Evolutionary conservation across 495 filamentous ascomycete genomes (phyloP).

Genomic region (Trypethelium eluteriae): DNA sequence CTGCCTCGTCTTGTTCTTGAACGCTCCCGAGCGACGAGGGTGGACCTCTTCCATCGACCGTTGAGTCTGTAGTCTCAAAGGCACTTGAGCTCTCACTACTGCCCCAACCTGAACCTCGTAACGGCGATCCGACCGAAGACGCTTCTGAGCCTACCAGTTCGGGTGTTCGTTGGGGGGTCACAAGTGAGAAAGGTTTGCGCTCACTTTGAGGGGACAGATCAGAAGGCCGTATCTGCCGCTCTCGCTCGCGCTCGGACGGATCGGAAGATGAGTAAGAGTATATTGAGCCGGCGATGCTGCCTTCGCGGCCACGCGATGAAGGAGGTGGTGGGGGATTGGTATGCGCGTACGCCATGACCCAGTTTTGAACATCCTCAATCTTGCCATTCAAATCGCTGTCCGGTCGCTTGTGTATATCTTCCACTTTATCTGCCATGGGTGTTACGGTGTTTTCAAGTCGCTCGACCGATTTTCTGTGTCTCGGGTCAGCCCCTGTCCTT

Average conservation of each 20-base stretch:
- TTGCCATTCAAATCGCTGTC: constrained; percentile 28
- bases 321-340: constrained; percentile 18
- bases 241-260: not conserved
- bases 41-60: not conserved
- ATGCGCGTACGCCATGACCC: constrained; percentile 30
- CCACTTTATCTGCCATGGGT: constrained; percentile 34
- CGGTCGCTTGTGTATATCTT: constrained; percentile 30
- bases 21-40: not conserved
- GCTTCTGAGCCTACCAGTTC: constrained; percentile 5
- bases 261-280: constrained; percentile 3
- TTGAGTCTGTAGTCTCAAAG: not conserved
- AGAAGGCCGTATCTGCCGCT: not conserved
- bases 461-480: constrained; percentile 29
- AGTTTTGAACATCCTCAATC: constrained; percentile 32
- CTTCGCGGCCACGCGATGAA: not conserved
- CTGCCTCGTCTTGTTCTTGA: not conserved
- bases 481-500: not conserved
- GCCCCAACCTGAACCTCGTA: not conserved
- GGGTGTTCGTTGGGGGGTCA: not conserved
- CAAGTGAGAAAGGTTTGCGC: not conserved
- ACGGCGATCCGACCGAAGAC: not conserved
- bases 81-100: constrained; percentile 1
- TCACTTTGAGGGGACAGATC: not conserved
- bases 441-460: constrained; percentile 31
- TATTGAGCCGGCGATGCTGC: not conserved